A percentile compares a stretch with the other conserved stretches of the same genome.
Conservation (phyloP, 805 yeast genomes). For the Debaryomyces tyrocola region DNA sequence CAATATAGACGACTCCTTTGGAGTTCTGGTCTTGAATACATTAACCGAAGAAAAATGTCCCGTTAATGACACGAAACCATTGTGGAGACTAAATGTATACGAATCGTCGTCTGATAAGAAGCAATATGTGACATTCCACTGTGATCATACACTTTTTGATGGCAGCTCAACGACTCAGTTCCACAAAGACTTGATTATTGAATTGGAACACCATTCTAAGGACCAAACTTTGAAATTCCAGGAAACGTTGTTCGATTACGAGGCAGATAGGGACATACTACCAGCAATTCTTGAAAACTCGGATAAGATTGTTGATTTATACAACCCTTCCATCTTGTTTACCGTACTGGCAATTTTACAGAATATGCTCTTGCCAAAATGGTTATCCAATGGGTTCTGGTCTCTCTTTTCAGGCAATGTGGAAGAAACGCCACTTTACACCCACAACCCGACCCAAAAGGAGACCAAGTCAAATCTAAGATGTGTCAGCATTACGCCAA, state of each 20-base stretch:
- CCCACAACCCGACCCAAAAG: slow-evolving; percentile 2
- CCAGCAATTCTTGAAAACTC: slow-evolving; percentile 6
- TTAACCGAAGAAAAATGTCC: slow-evolving; percentile 1
- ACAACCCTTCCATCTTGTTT: slow-evolving; percentile 3
- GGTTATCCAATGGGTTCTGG: neutral
- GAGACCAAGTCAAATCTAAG: slow-evolving; percentile 5
- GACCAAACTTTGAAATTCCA: slow-evolving; percentile 2
- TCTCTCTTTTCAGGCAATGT: too few species aligned
- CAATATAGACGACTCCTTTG: slow-evolving; percentile 10
- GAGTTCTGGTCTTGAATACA: slow-evolving; percentile 10
- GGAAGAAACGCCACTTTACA: neutral
- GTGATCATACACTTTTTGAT: slow-evolving; percentile 32
- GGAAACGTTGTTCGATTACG: slow-evolving; percentile 8
- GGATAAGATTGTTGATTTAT: slow-evolving; percentile 10
- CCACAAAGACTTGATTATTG: slow-evolving; percentile 22
- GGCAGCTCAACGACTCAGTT: slow-evolving; percentile 33
- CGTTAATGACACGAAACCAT: slow-evolving; percentile 13
- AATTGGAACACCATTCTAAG: slow-evolving; percentile 9
- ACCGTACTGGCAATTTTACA: slow-evolving; percentile 1
- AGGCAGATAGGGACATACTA: neutral
- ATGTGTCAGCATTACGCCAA: slow-evolving; percentile 12
- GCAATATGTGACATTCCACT: slow-evolving; percentile 21
- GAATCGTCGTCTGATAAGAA: slow-evolving; percentile 4
- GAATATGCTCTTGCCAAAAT: slow-evolving; percentile 2
- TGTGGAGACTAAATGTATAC: slow-evolving; percentile 21